Percentiles rank a stretch among this genome's conserved stretches.
Conservation (phyloP, 73 alveolate genomes). For the Paramecium octaurelia region DNA sequence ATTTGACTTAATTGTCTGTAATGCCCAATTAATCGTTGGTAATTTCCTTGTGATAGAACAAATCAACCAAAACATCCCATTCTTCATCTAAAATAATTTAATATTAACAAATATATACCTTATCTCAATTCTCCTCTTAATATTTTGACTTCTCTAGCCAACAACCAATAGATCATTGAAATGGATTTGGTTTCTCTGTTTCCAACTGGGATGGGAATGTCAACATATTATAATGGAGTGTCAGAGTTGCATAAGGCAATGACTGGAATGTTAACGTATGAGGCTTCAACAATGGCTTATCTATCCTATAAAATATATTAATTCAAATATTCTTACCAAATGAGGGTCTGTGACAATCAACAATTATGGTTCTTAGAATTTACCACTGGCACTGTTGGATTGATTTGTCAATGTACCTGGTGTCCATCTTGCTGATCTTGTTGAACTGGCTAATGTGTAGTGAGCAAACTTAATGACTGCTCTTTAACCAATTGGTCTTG, state of each 20-base stretch:
- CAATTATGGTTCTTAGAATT: constrained; percentile 94
- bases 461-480: constrained; percentile 96
- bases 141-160: constrained; percentile 92
- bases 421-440: constrained; percentile 95
- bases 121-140: constrained; percentile 75
- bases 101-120: background rate
- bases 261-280: constrained; percentile 93
- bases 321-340: background rate
- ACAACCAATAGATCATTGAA: constrained; percentile 93
- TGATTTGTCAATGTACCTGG: constrained; percentile 94
- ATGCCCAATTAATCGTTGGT: constrained; percentile 24
- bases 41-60: constrained; percentile 56
- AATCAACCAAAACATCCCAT: constrained; percentile 69
- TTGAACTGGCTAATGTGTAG: constrained; percentile 83
- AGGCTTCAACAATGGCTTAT: constrained; percentile 88
- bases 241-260: constrained; percentile 93
- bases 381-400: constrained; percentile 52
- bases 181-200: constrained; percentile 86
- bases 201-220: constrained; percentile 95
- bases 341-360: constrained; percentile 93
- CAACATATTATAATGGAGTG: constrained; percentile 89
- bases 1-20: constrained; percentile 35
- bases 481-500: constrained; percentile 93
- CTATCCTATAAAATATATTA: constrained; percentile 76
- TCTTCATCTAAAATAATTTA: constrained; percentile 46